These are phyloP conservation scores for Coemansia sp. DNA, from an alignment of 192 early-diverging fungal genomes.

Conservation along the genomic window DNA sequence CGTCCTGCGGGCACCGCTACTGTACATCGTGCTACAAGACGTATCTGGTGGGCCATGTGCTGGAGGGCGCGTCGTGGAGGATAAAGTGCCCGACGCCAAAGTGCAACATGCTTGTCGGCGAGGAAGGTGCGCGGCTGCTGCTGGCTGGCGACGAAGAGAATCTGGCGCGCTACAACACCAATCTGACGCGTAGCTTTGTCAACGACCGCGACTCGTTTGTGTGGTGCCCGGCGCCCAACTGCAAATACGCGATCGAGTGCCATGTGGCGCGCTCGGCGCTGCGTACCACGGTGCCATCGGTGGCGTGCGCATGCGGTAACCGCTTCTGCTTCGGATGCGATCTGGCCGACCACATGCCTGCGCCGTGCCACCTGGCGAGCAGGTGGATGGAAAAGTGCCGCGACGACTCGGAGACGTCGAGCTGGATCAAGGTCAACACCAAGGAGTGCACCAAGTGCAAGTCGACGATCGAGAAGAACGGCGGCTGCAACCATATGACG, in stretches of 20 bases:
- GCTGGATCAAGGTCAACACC: constrained; percentile 93
- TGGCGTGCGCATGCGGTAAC: constrained; percentile 74
- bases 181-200: constrained; percentile 84
- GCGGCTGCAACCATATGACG: constrained; percentile 99
- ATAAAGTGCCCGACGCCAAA: constrained; percentile 79
- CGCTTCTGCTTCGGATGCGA: constrained; percentile 94
- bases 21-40: constrained; percentile 82
- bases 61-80: constrained; percentile 83
- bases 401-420: constrained; percentile 97
- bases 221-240: constrained; percentile 97
- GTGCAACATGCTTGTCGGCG: constrained; percentile 82
- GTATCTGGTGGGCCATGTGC: constrained; percentile 79
- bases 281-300: constrained; percentile 76
- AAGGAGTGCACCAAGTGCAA: constrained; percentile 96
- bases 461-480: constrained; percentile 98
- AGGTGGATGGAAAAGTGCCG: constrained; percentile 93
- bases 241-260: constrained; percentile 93
- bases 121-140: constrained; percentile 69
- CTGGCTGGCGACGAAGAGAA: constrained; percentile 54
- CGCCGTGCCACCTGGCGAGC: constrained; percentile 77
- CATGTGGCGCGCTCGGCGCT: constrained; percentile 67
- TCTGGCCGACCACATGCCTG: constrained; percentile 78
- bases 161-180: constrained; percentile 8
- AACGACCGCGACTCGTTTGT: constrained; percentile 76
- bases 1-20: constrained; percentile 86